phyloP scores from a whole-genome alignment of 371 early-diverging fungal species.

The Mortierella sp. region DNA sequence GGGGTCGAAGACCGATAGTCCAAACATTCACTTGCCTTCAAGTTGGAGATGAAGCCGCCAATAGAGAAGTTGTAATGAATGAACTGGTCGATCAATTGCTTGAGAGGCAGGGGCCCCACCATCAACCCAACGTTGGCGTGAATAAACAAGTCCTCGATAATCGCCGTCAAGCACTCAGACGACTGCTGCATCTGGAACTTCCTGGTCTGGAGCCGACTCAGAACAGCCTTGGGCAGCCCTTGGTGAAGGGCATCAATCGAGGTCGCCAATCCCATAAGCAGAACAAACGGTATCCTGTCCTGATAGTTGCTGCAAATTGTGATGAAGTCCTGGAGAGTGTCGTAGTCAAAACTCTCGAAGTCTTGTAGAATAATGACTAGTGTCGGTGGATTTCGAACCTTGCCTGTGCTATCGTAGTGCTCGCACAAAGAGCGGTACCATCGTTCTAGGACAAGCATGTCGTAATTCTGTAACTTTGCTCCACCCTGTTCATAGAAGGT shows the following conservation, averaged over 20 bases:
- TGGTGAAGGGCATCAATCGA: constrained; percentile 88
- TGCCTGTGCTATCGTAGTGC: neutral
- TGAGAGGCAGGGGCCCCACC: constrained; percentile 79
- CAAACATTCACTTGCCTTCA: constrained; percentile 67
- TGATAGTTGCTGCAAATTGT: constrained; percentile 83
- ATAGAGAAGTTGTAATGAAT: constrained; percentile 85
- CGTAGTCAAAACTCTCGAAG: constrained; percentile 86
- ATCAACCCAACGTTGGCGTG: constrained; percentile 65
- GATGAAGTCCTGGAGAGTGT: constrained; percentile 81
- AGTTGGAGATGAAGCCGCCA: constrained; percentile 73
- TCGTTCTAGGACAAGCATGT: constrained; percentile 72
- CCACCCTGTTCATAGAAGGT: constrained; percentile 12
- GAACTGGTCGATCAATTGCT: constrained; percentile 83
- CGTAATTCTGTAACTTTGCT: constrained; percentile 63
- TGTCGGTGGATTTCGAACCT: constrained; percentile 30
- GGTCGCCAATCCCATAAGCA: constrained; percentile 90
- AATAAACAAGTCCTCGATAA: constrained; percentile 80
- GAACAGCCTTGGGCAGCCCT: constrained; percentile 75
- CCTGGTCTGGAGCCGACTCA: constrained; percentile 80
- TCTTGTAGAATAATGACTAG: constrained; percentile 88
- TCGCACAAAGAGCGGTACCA: constrained; percentile 69
- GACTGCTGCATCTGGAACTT: constrained; percentile 85
- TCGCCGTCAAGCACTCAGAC: constrained; percentile 80
- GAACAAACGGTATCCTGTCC: constrained; percentile 78
- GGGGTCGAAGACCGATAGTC: neutral